These are phyloP conservation scores for Podospora comata DNA, from an alignment of 495 filamentous ascomycete species.

Conservation along the genomic window DNA sequence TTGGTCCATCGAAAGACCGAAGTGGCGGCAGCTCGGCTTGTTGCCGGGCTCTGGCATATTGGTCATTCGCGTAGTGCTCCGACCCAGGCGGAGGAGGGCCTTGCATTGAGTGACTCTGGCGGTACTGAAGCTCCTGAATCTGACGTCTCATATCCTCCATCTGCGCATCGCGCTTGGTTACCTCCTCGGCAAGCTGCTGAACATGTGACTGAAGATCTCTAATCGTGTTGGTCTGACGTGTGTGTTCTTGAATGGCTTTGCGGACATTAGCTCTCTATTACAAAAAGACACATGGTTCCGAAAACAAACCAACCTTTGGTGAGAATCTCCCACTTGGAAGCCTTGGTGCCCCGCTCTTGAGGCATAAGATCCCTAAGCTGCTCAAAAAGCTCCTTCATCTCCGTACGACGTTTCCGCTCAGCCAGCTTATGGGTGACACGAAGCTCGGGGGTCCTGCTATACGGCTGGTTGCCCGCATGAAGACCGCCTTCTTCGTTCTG, in stretches of 20 bases:
- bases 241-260: slow-evolving; percentile 55
- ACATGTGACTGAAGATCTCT: slow-evolving; percentile 34
- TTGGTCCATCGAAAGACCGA: slow-evolving; percentile 33
- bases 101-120: slow-evolving; percentile 28
- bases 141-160: slow-evolving; percentile 49
- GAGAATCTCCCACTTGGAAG: slow-evolving; percentile 99
- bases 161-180: slow-evolving; percentile 38
- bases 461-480: slow-evolving; percentile 65
- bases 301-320: slow-evolving; percentile 66
- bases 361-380: slow-evolving; percentile 77
- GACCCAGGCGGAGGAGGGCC: slow-evolving; percentile 19
- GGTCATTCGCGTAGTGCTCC: slow-evolving; percentile 33
- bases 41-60: slow-evolving; percentile 30
- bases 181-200: slow-evolving; percentile 9
- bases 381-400: slow-evolving; percentile 98
- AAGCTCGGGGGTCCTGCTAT: slow-evolving; percentile 93
- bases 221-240: slow-evolving; percentile 42
- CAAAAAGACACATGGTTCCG: background rate
- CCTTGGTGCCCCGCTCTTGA: slow-evolving; percentile 83
- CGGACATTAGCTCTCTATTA: slow-evolving; percentile 14
- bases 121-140: slow-evolving; percentile 37
- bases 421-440: slow-evolving; percentile 93
- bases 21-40: slow-evolving; percentile 49
- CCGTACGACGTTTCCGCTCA: slow-evolving; percentile 89
- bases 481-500: slow-evolving; percentile 56